These are phyloP conservation scores for Volvariella surrecta DNA, from an alignment of 1,284 basidiomycete species.

Conservation along the genomic window DNA sequence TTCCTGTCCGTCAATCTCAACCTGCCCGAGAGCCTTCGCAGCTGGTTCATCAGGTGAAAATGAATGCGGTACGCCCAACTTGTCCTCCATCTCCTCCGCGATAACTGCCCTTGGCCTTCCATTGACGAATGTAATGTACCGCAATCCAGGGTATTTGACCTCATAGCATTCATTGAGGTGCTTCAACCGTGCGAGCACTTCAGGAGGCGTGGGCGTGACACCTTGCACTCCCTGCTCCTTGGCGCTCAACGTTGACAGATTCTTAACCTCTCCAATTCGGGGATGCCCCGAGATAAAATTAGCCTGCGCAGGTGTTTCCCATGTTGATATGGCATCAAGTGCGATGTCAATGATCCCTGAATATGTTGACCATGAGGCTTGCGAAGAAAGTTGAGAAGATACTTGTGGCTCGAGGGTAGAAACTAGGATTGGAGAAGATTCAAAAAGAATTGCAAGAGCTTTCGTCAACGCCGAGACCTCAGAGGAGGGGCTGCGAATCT, in stretches of 20 bases:
- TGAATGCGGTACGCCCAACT: conserved; percentile 44
- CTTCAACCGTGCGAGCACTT: conserved; percentile 51
- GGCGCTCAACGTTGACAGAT: conserved; percentile 65
- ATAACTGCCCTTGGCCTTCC: conserved; percentile 68
- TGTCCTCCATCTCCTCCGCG: conserved; percentile 71
- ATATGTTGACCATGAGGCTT: conserved; percentile 35
- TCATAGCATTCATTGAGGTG: conserved; percentile 78
- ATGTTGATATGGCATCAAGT: conserved; percentile 40
- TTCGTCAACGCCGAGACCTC: conserved; percentile 27
- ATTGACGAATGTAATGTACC: conserved; percentile 90
- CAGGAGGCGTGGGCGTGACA: conserved; percentile 45
- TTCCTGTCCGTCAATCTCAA: conserved; percentile 31
- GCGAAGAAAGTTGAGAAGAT: conserved; percentile 20
- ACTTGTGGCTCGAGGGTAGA: conserved; percentile 51
- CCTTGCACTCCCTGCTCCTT: conserved; percentile 59
- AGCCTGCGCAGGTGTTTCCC: conserved; percentile 52
- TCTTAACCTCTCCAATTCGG: conserved; percentile 75
- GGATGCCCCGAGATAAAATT: conserved; percentile 80
- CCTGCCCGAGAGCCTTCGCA: conserved; percentile 25
- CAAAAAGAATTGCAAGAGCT: conserved; percentile 55
- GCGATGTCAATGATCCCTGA: conserved; percentile 53
- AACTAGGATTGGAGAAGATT: conserved; percentile 56
- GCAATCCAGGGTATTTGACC: conserved; percentile 59
- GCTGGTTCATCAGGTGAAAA: conserved; percentile 32
- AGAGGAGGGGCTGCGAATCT: conserved; percentile 21